Evolutionary conservation across 495 filamentous ascomycete species (phyloP).

Genomic region (Penicillium steckii): DNA sequence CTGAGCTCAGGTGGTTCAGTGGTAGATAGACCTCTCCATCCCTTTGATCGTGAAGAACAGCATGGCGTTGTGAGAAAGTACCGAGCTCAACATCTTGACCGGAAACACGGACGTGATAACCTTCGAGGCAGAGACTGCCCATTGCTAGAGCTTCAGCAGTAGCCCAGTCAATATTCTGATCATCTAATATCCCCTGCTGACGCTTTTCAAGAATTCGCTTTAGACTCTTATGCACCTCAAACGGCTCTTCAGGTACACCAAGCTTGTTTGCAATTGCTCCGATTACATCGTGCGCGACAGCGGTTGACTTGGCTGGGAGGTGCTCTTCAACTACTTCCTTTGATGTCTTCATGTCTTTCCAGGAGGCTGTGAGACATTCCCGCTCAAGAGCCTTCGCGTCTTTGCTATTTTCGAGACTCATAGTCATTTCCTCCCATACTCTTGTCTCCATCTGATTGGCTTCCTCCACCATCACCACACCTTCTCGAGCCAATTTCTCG

Average conservation of each 20-base stretch:
- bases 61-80: slow-evolving; percentile 97
- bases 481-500: slow-evolving; percentile 80
- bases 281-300: slow-evolving; percentile 65
- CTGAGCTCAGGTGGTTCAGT: slow-evolving; percentile 78
- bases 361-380: slow-evolving; percentile 97
- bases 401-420: slow-evolving; percentile 93
- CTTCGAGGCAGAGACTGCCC: slow-evolving; percentile 83
- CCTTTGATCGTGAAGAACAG: slow-evolving; percentile 96
- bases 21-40: slow-evolving; percentile 89
- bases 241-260: slow-evolving; percentile 71
- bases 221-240: slow-evolving; percentile 86
- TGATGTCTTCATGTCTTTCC: slow-evolving; percentile 98
- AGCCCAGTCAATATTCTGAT: slow-evolving; percentile 94
- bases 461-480: slow-evolving; percentile 93
- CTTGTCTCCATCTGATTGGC: slow-evolving; percentile 98
- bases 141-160: slow-evolving; percentile 97
- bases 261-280: slow-evolving; percentile 77
- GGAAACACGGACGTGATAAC: slow-evolving; percentile 93
- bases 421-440: slow-evolving; percentile 98
- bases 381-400: slow-evolving; percentile 94
- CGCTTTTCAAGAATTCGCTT: slow-evolving; percentile 91
- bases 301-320: slow-evolving; percentile 86
- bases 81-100: slow-evolving; percentile 99
- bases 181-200: slow-evolving; percentile 88
- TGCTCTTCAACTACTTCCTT: slow-evolving; percentile 95